Evolutionary conservation across 2,329 filamentous ascomycete species (phyloP), one percentile per base, ranked within the genome.

Genomic region (Sarocladium brachiariae): DNA sequence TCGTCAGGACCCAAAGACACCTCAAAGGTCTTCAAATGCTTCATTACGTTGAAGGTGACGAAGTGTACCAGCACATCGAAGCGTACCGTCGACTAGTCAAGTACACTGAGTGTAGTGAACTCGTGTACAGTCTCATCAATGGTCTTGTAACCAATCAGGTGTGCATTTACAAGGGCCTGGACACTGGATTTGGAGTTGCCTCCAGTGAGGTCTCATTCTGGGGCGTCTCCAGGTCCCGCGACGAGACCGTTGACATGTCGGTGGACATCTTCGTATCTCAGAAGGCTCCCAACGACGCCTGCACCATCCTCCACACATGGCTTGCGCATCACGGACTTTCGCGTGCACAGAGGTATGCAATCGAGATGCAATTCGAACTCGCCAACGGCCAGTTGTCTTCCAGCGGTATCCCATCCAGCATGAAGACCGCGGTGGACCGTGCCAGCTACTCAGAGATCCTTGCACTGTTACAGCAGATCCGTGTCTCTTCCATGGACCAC

Each of bases 261-360:
- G 52, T 67, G 16, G 61, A 66, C 52, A 61, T 69, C n/a, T 69
- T 63, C 52, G 57, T 70, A 25, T 70, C 67, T 1, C 58, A 61
- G 9, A 64, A 63, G 19, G 58, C 59, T 7, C 61, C 63, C 1
- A 62, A 62, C 45, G 59, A 67, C 30, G 49, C 59, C 5, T 53
- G 54, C 21, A 64, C 65, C 2, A 55, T 68, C 27, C 52, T 70
- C 10, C 67, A 70, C 51, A 64, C 65, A 3, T 70, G 65, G 61
- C 55, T 70, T 11, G 67, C 67, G 4, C 67, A 69, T 50, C 59
- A 63, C 38, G 64, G 63, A 1, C 57, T 65, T 16, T 52, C 64
- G 1, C 61, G 67, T 1, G 54, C 61, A 10, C 57, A 63, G 30
- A 59, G 67, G n/a, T 65, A 63, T 45, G 60, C 65, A 41, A 54